Conservation (phyloP, 192 early-diverging fungal species). For the Coemansia sp. region DNA sequence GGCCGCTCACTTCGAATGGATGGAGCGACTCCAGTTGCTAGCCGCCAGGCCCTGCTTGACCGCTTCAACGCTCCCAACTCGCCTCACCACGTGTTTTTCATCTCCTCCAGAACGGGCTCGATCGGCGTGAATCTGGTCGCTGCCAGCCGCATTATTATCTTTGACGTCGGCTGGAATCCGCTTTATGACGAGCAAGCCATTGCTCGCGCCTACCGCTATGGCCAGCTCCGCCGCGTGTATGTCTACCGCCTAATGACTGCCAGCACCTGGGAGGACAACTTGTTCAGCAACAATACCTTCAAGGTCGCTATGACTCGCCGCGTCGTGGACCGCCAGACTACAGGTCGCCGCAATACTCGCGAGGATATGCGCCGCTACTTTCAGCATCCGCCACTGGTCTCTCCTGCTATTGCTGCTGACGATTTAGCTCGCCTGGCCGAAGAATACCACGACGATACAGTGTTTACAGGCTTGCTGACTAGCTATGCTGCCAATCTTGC, state of each 20-base stretch:
- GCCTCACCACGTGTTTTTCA: constrained; percentile 57
- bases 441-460: constrained; percentile 27
- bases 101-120: constrained; percentile 61
- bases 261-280: constrained; percentile 64
- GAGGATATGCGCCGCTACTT: constrained; percentile 60
- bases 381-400: constrained; percentile 25
- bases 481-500: background rate
- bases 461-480: constrained; percentile 20
- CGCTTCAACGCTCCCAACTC: constrained; percentile 57
- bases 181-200: constrained; percentile 76
- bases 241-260: constrained; percentile 67
- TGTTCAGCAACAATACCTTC: constrained; percentile 72
- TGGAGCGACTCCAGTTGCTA: constrained; percentile 50
- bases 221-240: constrained; percentile 69
- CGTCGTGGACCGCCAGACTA: constrained; percentile 67
- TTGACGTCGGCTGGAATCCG: constrained; percentile 84
- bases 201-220: constrained; percentile 71
- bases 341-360: constrained; percentile 52
- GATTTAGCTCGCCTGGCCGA: background rate
- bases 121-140: constrained; percentile 69
- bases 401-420: background rate
- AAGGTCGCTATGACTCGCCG: constrained; percentile 71
- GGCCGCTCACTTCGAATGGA: constrained; percentile 56
- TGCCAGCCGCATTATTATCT: constrained; percentile 73
- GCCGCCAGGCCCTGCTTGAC: constrained; percentile 65